Base-by-base conservation (phyloP, 148 eudicot species). In the Rhododendron kiyosumense region DNA sequence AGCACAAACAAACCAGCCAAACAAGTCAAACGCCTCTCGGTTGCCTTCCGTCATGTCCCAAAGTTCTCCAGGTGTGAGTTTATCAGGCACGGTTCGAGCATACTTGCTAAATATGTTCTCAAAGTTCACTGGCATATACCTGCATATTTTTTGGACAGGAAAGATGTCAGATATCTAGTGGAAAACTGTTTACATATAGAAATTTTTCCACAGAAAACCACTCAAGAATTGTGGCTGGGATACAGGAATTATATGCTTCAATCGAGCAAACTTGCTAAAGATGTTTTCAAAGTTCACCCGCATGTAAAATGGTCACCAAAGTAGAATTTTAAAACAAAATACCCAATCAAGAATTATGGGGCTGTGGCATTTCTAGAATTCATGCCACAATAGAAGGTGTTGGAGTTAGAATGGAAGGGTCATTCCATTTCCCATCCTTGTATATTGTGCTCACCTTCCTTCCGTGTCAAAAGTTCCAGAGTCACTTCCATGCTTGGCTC, bases 41-140 rank as follows among this genome's bases (percentile, higher is more conserved):
- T 93, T 93, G 7, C 91, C 97, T 82, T 94, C 91, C 0, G 97
- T 96, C 98, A 96, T 94, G 87, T 83, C 86, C 98, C 97, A 94
- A 15, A 96, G 81, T 88, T 94, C 98, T 67, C 92, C 85, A 13
- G 92, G 79, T 28, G 95, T 89, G 80, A 96, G 89, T 81, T 96
- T 96, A 52, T 94, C 95, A 0, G 97, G 98, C 4, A 86, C 87
- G 1, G 96, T 96, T 0, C 80, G 89, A 34, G 95, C 98, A 79
- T 96, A 93, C 90, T 94, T 93, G 93, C 96, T 96, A 85, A 96
- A 93, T 1, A 89, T 89, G 88, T 91, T 30, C 18, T 30, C 41
- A 67, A 67, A 67, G 34, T 67, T 67, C 74, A 67, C 34, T 4
- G 74, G 74, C 74, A 67, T 67, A n/a, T 10, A 67, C 74, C 74